Base-by-base conservation (phyloP, 768 basidiomycete genomes). In the Psilocybe subaeruginosa region DNA sequence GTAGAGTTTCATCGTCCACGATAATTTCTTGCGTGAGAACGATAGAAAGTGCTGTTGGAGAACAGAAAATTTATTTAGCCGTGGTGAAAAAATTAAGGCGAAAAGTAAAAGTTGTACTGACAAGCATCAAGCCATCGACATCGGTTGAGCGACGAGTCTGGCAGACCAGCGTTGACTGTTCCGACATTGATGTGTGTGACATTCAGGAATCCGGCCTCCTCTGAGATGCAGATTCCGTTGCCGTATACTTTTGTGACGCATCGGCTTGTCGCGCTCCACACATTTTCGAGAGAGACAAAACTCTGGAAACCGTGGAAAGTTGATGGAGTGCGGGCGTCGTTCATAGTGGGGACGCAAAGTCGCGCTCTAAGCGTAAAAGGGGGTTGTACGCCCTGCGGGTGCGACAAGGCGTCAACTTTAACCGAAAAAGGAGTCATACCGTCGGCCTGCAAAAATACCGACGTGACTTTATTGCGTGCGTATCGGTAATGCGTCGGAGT, bases 81-180 rank as follows among this genome's bases (percentile, higher is more conserved):
- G 55, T 63, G 72, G 63, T 72, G 65, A 63, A 68, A 70, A 71
- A 70, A 52, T 56, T 12, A 16, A 65, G 53, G 29, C 47, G 35
- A 50, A 62, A 60, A 52, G 60, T 62, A 51, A 37, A n/a, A 16
- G 41, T 43, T 35, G 33, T 64, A 82, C 89, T 72, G 69, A 91
- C 90, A 75, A 63, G 82, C 73, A 70, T 89, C 87, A 64, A 89
- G 78, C 90, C 89, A 90, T 60, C 88, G 82, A 73, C 90, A 90
- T 60, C 85, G 78, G 68, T 72, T 85, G 52, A 93, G 76, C 14
- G 79, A 73, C 19, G 90, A 90, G 61, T 91, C 89, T 46, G 91
- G 90, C 51, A 92, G 77, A 58, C 81, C 72, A 54, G 85, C 82
- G 64, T 83, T 81, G 1, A 84, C 78, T 46, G 76, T 80, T 55